A percentile compares a stretch with the other conserved stretches of the same genome.
Evolutionary conservation across 2,329 filamentous ascomycete species (phyloP).

Genomic region (Ophiostoma tasmaniense): DNA sequence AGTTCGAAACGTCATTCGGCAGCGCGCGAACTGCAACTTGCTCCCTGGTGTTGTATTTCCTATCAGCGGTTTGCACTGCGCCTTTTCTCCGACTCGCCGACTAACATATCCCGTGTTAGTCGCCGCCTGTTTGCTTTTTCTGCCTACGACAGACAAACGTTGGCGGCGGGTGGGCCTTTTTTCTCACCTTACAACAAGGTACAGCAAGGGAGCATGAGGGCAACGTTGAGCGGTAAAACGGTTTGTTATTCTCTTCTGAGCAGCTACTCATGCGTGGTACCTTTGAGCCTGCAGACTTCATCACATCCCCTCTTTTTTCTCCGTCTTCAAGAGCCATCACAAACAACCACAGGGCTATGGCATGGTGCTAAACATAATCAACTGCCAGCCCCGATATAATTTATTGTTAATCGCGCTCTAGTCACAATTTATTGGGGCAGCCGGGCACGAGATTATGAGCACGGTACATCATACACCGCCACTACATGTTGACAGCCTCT

Average conservation of each 20-base stretch:
- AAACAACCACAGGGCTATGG: neutral
- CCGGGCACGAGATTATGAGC: neutral
- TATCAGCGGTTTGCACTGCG: neutral
- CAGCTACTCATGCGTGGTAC: neutral
- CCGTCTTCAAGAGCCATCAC: neutral
- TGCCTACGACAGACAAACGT: neutral
- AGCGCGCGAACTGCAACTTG: neutral
- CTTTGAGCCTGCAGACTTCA: neutral
- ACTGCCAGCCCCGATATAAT: neutral
- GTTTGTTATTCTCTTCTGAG: neutral
- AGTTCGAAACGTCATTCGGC: neutral
- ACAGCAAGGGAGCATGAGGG: neutral
- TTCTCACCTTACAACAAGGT: neutral
- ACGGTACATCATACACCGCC: conserved; percentile 1
- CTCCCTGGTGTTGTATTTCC: neutral
- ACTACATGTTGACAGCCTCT: neutral
- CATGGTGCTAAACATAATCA: neutral
- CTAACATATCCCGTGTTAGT: neutral
- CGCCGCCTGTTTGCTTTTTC: neutral
- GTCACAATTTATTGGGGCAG: neutral
- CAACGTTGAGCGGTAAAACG: neutral
- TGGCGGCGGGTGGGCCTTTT: neutral
- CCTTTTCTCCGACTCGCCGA: neutral
- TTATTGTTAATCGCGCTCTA: neutral
- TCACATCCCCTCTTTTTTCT: neutral